Evolutionary conservation across 2,329 filamentous ascomycete species (phyloP).

Genomic region (Stachybotrys chartarum): DNA sequence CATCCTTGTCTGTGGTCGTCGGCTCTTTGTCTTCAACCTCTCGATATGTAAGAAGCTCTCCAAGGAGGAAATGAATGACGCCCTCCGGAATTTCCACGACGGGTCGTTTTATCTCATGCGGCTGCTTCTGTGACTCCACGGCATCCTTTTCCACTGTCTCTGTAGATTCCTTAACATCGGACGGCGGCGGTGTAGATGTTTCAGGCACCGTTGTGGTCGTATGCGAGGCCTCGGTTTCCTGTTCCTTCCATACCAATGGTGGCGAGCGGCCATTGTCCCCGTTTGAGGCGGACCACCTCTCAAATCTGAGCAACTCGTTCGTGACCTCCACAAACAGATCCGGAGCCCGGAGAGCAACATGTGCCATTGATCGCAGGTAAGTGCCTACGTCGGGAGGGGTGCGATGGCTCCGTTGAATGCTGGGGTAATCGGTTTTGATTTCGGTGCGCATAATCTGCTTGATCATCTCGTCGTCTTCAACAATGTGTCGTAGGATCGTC

Average conservation of each 20-base stretch:
- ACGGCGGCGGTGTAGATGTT: slow-evolving; percentile 2
- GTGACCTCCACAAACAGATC: slow-evolving; percentile 82
- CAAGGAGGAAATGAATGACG: slow-evolving; percentile 89
- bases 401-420: slow-evolving; percentile 40
- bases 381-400: slow-evolving; percentile 57
- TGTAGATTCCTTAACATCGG: slow-evolving; percentile 53
- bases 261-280: slow-evolving; percentile 25
- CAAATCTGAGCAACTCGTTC: slow-evolving; percentile 74
- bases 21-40: slow-evolving; percentile 84
- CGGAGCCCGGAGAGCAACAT: slow-evolving; percentile 73
- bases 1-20: slow-evolving; percentile 32
- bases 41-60: slow-evolving; percentile 83
- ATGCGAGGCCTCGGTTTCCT: slow-evolving; percentile 5
- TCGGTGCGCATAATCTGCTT: slow-evolving; percentile 89
- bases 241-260: slow-evolving; percentile 34
- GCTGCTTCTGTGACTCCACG: slow-evolving; percentile 56
- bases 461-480: slow-evolving; percentile 88
- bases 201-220: not conserved
- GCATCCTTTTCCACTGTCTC: slow-evolving; percentile 53
- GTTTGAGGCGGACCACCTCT: slow-evolving; percentile 44
- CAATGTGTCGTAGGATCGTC: slow-evolving; percentile 81
- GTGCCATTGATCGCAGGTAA: slow-evolving; percentile 72
- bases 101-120: slow-evolving; percentile 67
- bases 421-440: slow-evolving; percentile 71
- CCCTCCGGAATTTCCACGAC: slow-evolving; percentile 89